Conservation (phyloP, 148 eudicot species). For the Chenopodium berlandieri region DNA sequence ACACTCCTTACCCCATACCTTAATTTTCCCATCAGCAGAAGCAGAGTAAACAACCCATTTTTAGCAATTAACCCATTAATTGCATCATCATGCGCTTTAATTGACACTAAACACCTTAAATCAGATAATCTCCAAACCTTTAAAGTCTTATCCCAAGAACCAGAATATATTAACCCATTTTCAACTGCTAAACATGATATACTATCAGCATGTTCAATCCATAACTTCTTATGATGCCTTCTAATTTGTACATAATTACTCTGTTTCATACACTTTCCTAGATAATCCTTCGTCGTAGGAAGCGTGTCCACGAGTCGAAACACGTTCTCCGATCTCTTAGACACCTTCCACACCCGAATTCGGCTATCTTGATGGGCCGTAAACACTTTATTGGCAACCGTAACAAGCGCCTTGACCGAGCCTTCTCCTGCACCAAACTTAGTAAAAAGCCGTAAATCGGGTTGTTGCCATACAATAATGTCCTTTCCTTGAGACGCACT, state of each 20-base stretch:
- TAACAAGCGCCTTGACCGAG: constrained; percentile 66
- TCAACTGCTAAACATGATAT: constrained; percentile 70
- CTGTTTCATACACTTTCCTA: constrained; percentile 82
- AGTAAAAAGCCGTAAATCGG: constrained; percentile 59
- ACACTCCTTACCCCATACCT: constrained; percentile 44
- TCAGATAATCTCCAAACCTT: constrained; percentile 80
- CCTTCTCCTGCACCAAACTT: constrained; percentile 83
- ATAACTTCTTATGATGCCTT: constrained; percentile 68
- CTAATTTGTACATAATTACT: constrained; percentile 79
- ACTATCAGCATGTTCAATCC: constrained; percentile 88
- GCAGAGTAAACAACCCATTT: constrained; percentile 57
- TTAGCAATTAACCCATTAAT: constrained; percentile 53
- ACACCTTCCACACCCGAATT: constrained; percentile 86
- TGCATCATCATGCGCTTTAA: constrained; percentile 83
- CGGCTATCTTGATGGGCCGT: constrained; percentile 91
- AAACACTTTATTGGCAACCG: constrained; percentile 61
- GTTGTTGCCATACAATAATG: constrained; percentile 92
- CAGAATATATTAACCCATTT: constrained; percentile 71
- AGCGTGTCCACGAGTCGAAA: constrained; percentile 64
- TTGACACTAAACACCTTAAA: constrained; percentile 76
- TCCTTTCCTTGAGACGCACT: constrained; percentile 87
- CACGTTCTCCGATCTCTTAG: constrained; percentile 69
- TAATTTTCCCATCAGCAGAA: constrained; percentile 78
- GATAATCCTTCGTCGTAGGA: constrained; percentile 74
- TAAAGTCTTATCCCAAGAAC: constrained; percentile 88